These are phyloP conservation scores for Dimargaris verticillata DNA, from an alignment of 192 early-diverging fungal genomes.

Conservation along the genomic window DNA sequence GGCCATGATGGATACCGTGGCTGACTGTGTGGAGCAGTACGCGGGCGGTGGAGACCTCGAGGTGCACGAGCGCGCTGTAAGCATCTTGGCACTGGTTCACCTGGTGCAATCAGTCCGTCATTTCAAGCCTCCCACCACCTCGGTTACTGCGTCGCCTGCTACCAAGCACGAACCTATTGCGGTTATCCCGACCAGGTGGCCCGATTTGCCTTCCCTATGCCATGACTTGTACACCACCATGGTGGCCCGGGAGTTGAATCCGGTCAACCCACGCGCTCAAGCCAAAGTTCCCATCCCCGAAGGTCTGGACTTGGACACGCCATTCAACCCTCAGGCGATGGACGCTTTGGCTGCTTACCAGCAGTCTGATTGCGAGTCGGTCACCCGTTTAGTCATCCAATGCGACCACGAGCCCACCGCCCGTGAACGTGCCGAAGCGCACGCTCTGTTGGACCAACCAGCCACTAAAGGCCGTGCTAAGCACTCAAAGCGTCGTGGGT, in stretches of 20 bases:
- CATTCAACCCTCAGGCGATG: conserved; percentile 35
- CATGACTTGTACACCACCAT: conserved; percentile 45
- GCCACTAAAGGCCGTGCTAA: too few species aligned
- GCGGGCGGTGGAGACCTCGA: conserved; percentile 39
- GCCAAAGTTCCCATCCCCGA: conserved; percentile 75
- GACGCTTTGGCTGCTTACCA: conserved; percentile 39
- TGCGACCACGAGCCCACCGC: conserved; percentile 8
- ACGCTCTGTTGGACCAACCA: too few species aligned
- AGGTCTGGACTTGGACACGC: conserved; percentile 65
- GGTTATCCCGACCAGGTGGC: too few species aligned
- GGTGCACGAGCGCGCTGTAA: conserved; percentile 43
- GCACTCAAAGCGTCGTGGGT: too few species aligned
- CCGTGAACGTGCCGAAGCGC: too few species aligned
- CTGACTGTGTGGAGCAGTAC: conserved; percentile 8
- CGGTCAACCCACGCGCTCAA: conserved; percentile 80
- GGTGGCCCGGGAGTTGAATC: conserved; percentile 72
- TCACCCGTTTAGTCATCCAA: conserved; percentile 12
- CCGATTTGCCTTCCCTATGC: conserved; percentile 28
- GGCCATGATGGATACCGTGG: background rate
- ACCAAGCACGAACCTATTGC: conserved; percentile 20
- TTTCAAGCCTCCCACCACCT: conserved; percentile 4
- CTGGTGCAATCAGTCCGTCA: background rate
- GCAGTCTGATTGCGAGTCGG: conserved; percentile 30
- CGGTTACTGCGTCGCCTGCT: conserved; percentile 17
- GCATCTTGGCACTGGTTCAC: conserved; percentile 17